These are phyloP conservation scores for Abrus pulchellus DNA, from an alignment of 306 rosid species.

Conservation along the genomic window DNA sequence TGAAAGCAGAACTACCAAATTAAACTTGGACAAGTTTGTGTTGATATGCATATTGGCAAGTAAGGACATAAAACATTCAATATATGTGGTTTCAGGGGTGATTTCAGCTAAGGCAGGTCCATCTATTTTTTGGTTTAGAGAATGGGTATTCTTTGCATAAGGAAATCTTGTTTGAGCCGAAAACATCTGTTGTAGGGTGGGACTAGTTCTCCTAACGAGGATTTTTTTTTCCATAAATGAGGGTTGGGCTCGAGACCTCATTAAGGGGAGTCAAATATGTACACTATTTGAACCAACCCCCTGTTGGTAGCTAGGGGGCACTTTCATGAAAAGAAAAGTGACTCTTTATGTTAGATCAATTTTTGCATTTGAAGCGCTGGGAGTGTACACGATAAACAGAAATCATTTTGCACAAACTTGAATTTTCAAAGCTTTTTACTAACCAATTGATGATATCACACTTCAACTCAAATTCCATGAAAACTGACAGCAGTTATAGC, in stretches of 20 bases:
- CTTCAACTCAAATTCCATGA: slow-evolving; percentile 28
- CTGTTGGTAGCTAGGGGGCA: not conserved
- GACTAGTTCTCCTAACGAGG: too few species aligned
- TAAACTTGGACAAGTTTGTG: slow-evolving; percentile 28
- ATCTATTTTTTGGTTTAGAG: too few species aligned
- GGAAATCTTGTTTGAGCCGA: too few species aligned
- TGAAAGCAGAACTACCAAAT: slow-evolving; percentile 1
- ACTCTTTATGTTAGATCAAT: not conserved
- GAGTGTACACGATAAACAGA: slow-evolving; percentile 7
- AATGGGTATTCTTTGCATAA: too few species aligned
- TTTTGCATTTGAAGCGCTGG: slow-evolving; percentile 3
- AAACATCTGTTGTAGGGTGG: too few species aligned
- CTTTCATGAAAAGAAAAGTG: not conserved
- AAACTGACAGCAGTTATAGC: not conserved
- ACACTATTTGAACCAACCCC: too few species aligned
- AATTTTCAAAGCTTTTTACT: not conserved
- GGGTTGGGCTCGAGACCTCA: too few species aligned
- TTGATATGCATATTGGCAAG: slow-evolving; percentile 10
- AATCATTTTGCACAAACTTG: slow-evolving; percentile 26
- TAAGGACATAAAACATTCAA: slow-evolving; percentile 26
- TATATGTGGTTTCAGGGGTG: slow-evolving; percentile 28
- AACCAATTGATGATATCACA: not conserved
- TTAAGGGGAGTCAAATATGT: too few species aligned
- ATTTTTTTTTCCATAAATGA: too few species aligned
- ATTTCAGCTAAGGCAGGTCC: not conserved